Conservation (phyloP, 768 basidiomycete genomes). For the Tylopilus sp. region DNA sequence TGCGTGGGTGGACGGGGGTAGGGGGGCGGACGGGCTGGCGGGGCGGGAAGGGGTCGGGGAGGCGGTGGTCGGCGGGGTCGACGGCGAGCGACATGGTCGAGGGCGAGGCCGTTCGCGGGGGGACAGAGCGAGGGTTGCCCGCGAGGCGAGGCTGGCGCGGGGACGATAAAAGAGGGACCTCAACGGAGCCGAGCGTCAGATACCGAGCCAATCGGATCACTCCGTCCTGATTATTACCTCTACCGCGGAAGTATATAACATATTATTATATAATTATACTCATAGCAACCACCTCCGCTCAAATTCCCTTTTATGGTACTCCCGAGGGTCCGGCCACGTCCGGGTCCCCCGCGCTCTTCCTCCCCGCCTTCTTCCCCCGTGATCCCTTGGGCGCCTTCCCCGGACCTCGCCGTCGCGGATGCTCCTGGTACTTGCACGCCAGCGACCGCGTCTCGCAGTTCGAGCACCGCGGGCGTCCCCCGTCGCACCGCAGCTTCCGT, state of each 20-base stretch:
- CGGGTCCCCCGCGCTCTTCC: constrained; percentile 22
- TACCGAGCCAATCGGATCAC: constrained; percentile 66
- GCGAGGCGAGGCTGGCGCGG: constrained; percentile 64
- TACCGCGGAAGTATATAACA: constrained; percentile 30
- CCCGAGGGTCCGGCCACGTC: constrained; percentile 28
- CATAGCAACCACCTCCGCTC: constrained; percentile 13
- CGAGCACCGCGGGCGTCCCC: constrained; percentile 56
- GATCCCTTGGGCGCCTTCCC: constrained; percentile 69
- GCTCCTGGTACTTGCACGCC: constrained; percentile 51
- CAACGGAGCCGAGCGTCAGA: constrained; percentile 44
- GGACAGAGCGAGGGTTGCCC: constrained; percentile 46
- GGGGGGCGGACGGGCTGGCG: constrained; percentile 27
- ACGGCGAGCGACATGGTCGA: constrained; percentile 49
- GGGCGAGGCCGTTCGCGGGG: constrained; percentile 39
- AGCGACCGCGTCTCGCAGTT: constrained; percentile 57
- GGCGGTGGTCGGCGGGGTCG: constrained; percentile 54
- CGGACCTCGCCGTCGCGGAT: constrained; percentile 62
- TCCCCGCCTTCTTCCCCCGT: constrained; percentile 41
- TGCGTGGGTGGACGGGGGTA: constrained; percentile 24
- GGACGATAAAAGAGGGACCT: constrained; percentile 50
- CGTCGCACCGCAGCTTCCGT: constrained; percentile 75
- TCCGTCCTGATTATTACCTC: constrained; percentile 13
- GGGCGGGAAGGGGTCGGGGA: constrained; percentile 28
- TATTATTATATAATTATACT: constrained; percentile 23
- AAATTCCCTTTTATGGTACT: constrained; percentile 21